phyloP scores from a whole-genome alignment of 2,329 filamentous ascomycete species.

The Neopestalotiopsis sp. region DNA sequence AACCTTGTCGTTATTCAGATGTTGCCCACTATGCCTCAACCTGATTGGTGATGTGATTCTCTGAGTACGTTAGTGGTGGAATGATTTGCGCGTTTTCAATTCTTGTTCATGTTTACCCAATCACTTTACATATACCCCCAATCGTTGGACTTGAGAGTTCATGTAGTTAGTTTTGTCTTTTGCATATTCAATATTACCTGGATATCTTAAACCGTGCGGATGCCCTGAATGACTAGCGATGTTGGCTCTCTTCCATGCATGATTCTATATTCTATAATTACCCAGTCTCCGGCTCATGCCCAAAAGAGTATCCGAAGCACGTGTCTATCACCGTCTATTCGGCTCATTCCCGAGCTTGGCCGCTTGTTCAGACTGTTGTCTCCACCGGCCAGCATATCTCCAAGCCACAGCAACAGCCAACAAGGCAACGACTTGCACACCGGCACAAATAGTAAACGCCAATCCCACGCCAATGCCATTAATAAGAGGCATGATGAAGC shows the following conservation, averaged over 20 bases:
- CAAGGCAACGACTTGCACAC: conserved; percentile 7
- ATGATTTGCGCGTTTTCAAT: background rate
- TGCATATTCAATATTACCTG: conserved; percentile 37
- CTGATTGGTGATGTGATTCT: background rate
- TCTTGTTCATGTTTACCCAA: background rate
- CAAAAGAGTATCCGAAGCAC: background rate
- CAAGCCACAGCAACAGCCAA: background rate
- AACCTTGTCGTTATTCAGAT: background rate
- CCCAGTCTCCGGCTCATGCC: background rate
- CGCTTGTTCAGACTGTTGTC: background rate
- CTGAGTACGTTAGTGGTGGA: background rate
- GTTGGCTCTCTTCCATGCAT: background rate
- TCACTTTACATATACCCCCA: background rate
- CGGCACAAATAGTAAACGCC: conserved; percentile 10
- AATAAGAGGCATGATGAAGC: conserved; percentile 12
- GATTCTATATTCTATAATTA: background rate
- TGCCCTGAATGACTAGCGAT: background rate
- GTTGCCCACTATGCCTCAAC: conserved; percentile 8
- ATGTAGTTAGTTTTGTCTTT: background rate
- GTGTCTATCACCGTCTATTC: conserved; percentile 30
- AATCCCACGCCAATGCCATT: conserved; percentile 14
- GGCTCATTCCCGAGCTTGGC: conserved; percentile 12
- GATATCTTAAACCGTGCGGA: conserved; percentile 23
- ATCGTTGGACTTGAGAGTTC: background rate
- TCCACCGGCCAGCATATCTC: conserved; percentile 7